Conservation (phyloP, 306 rosid species). For the Cucumis melo region DNA sequence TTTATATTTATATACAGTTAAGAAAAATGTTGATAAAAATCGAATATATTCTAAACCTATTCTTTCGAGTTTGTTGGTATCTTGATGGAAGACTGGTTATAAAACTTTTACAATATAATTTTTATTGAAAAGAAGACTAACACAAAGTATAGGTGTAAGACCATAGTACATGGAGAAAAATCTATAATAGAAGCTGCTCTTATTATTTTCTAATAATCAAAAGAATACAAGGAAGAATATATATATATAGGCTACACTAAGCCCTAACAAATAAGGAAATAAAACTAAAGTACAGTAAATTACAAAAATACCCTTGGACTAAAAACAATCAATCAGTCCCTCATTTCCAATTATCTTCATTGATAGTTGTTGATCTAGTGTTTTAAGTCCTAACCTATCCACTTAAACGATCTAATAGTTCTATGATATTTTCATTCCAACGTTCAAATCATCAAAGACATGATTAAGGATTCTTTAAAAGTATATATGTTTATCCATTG, state of each 20-base stretch:
- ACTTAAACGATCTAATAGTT: background rate
- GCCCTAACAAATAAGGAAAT: too few relatives aligned
- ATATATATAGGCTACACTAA: too few relatives aligned
- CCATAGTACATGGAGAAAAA: too few relatives aligned
- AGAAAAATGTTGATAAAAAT: background rate
- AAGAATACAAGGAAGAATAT: too few relatives aligned
- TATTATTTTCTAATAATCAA: too few relatives aligned
- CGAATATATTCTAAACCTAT: background rate
- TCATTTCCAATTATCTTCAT: background rate
- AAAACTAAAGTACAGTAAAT: too few relatives aligned
- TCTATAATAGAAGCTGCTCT: too few relatives aligned
- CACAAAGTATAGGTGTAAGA: too few relatives aligned
- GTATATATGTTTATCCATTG: background rate
- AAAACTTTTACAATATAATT: background rate
- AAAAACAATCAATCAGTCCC: too few relatives aligned
- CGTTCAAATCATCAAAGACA: background rate
- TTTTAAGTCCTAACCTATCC: background rate
- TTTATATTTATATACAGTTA: background rate
- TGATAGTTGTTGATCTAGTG: background rate
- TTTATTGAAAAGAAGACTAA: too few relatives aligned
- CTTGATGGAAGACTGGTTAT: background rate
- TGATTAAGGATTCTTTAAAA: background rate
- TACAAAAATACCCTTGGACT: too few relatives aligned
- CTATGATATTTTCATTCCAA: background rate
- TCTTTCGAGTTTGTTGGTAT: background rate